Evolutionary conservation across 352 stramenopile genomes (phyloP), one percentile per base, ranked within the genome.

Genomic region (Phytopythium vexans): DNA sequence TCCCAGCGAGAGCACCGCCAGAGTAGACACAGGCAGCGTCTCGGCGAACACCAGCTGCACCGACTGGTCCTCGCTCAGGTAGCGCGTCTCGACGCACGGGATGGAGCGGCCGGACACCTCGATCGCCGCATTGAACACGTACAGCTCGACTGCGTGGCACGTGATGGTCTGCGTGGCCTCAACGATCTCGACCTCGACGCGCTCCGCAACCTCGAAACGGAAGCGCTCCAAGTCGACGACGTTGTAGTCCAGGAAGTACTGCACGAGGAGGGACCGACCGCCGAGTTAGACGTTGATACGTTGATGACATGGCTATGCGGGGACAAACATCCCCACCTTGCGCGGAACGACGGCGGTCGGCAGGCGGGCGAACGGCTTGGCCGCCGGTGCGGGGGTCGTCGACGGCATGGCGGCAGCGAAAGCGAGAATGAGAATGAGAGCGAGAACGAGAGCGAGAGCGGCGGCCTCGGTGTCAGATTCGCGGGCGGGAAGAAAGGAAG

Each of bases 91-190:
- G 3, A 54, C 56, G 62, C 70, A 79, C 36, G 51, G 62, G 43
- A 94, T 41, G 41, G 41, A 44, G 49, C 70, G 69, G 46, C 61
- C 72, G 0, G 40, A 62, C 35, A 88, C 58, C 46, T 66, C 56
- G n/a, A 87, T 71, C 34, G 60, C 66, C 3, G 93, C 70, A 55
- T 88, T 75, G 41, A 90, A 75, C 45, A 91, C 83, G 51, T 88
- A 85, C 8, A 99, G 84, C 70, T 99, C 95, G 47, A 98, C 87
- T 39, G 92, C 86, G 66, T 99, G 96, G 64, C 97, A 89, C 39
- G 75, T 95, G 62, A 99, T 94, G 21, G 49, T 68, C 42, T 62
- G 62, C 32, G 83, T 96, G 35, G 74, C 46, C 46, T 92, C 77
- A 12, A 60, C 56, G 1, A 94, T 74, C 3, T 70, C 64, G 0